Conservation (phyloP, 345 rosid genomes). For the Pelargonium nanum region DNA sequence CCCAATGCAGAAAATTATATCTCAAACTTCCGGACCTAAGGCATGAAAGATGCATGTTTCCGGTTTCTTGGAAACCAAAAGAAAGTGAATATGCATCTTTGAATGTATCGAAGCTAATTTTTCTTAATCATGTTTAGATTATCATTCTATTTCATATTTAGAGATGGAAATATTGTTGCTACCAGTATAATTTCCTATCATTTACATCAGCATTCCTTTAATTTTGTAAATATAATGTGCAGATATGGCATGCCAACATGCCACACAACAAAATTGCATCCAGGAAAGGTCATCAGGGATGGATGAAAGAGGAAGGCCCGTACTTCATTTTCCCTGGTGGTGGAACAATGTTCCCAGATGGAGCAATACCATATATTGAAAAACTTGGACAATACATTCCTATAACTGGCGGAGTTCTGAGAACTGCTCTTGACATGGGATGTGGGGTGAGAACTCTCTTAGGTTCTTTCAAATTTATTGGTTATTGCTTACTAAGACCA, state of each 20-base stretch:
- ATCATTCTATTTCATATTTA: background rate
- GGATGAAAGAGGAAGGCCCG: conserved; percentile 89
- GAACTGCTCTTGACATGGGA: conserved; percentile 99
- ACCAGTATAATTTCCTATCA: background rate
- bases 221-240: background rate
- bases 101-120: background rate
- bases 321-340: conserved; percentile 93
- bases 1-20: too few species aligned
- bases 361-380: conserved; percentile 75
- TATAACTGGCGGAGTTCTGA: conserved; percentile 47
- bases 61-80: background rate
- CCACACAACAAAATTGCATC: conserved; percentile 93
- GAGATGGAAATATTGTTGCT: background rate
- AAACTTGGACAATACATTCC: conserved; percentile 83
- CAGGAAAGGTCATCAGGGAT: conserved; percentile 98
- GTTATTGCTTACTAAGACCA: conserved; percentile 3
- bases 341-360: conserved; percentile 97
- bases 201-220: background rate
- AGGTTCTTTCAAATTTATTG: background rate
- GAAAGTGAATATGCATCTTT: too few species aligned
- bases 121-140: background rate
- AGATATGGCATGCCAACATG: conserved; percentile 98
- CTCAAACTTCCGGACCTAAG: background rate
- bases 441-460: conserved; percentile 61
- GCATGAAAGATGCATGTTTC: background rate